Evolutionary conservation across 768 basidiomycete species (phyloP), one percentile per base, ranked within the genome.

Genomic region (Scleroderma bovista): DNA sequence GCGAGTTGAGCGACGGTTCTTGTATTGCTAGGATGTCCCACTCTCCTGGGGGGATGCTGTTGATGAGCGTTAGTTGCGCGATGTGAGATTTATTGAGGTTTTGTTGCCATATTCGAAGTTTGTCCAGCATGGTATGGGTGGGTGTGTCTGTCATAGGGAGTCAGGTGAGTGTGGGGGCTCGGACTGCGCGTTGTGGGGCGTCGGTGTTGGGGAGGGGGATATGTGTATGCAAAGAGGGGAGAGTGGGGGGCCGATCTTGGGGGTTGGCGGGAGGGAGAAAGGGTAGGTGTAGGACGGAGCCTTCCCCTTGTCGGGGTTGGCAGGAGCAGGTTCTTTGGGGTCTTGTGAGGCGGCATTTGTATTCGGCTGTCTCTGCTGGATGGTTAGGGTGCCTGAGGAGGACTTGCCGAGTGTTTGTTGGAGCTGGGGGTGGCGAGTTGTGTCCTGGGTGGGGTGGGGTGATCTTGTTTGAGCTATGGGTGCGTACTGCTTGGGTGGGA

Each of bases 11-110:
- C 50, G 65, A 59, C 2, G 72, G 73, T 62, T 75, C 74, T 55
- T 76, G 74, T 10, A 75, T 15, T 1, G 60, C 50, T 0, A 72
- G 32, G 0, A 76, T 59, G 52, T 75, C 67, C 40, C 52, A 66
- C 6, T 64, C 19, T 3, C n/a, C 6, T 0, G 43, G 16, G 20
- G 41, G 22, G 1, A 45, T 16, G 6, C 23, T 17, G 15, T 52
- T 33, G 2, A 65, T 51, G 0, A 60, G 5, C 24, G 52, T 53
- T 17, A 44, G 47, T 33, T 58, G 58, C 1, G 55, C 51, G 5
- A 17, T 26, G 10, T 41, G 19, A 1, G 65, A 68, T 32, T 62
- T 65, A 48, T 56, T 53, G 5, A 63, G 9, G 36, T 69, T 69
- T 29, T 63, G 61, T 47, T 67, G 67, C 55, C 58, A 58, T 10